Base-by-base conservation (phyloP, 139 green algal genomes). In the Tetraselmis chui region DNA sequence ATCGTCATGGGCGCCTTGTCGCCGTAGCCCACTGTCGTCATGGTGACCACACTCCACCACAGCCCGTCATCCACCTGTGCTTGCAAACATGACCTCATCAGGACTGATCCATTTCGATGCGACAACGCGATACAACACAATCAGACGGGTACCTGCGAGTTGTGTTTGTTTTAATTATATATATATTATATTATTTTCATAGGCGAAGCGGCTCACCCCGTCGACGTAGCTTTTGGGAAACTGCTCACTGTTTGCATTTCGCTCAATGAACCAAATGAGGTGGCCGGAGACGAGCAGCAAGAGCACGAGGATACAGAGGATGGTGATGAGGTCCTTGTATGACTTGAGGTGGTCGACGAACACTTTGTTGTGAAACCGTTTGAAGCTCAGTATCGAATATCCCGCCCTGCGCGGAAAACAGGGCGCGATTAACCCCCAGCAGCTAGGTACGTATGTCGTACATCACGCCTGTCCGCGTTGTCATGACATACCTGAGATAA, bases 11-110 rank as follows among this genome's bases (percentile, higher is more conserved):
- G 74, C 74, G n/a, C 74, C 74, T 77, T 77, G 74, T 77, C 74
- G 26, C 74, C 74, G 74, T 77, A 77, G n/a, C 74, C 74, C 26
- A 77, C 74, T 2, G 74, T 77, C 2, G 74, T 77, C n/a, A 77
- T 29, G 23, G 74, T 77, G 26, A 25, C 18, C 26, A 29, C 74
- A 25, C 74, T 77, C 74, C 74, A 77, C 74, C 74, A 77, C 26
- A 77, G 25, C 5, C 26, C 74, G 74, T 77, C 74, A 23, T 77
- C 74, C 26, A 77, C n/a, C n/a, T n/a, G n/a, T n/a, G n/a, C n/a
- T n/a, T n/a, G n/a, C n/a, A n/a, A n/a, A n/a, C n/a, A n/a, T n/a
- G n/a, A n/a, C n/a, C n/a, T n/a, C n/a, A n/a, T n/a, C n/a, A n/a
- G n/a, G n/a, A n/a, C n/a, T n/a, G n/a, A n/a, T n/a, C n/a, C n/a